A percentile compares a stretch with the other conserved stretches of the same genome.
Evolutionary conservation across 129 eudicot species (phyloP).

Genomic region (Ambrosia artemisiifolia): DNA sequence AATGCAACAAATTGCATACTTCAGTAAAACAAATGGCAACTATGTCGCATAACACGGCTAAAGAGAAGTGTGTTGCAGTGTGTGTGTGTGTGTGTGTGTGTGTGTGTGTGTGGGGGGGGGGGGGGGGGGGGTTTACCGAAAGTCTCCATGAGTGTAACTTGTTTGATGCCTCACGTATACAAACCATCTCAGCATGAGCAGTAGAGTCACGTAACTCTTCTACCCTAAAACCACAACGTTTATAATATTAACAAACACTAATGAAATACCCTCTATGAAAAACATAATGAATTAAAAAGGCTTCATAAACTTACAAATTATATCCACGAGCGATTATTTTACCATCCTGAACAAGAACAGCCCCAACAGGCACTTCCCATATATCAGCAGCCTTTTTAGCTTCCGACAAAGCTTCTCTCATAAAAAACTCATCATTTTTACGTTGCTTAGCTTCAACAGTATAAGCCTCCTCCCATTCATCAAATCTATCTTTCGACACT

Average conservation of each 20-base stretch:
- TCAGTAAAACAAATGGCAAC: neutral
- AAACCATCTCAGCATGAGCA: constrained; percentile 96
- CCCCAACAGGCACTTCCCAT: constrained; percentile 99
- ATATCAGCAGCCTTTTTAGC: constrained; percentile 90
- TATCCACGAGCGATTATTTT: constrained; percentile 86
- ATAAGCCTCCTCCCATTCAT: constrained; percentile 95
- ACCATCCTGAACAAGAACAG: constrained; percentile 86
- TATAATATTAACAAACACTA: neutral
- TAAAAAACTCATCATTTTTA: constrained; percentile 69
- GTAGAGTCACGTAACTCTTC: constrained; percentile 96
- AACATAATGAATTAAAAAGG: constrained; percentile 1
- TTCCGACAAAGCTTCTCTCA: constrained; percentile 88
- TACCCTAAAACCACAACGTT: constrained; percentile 51
- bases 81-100: too few species aligned
- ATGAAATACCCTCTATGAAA: neutral
- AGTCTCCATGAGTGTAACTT: constrained; percentile 88
- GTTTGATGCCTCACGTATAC: constrained; percentile 90
- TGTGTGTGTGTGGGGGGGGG: neutral
- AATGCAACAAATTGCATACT: constrained; percentile 2
- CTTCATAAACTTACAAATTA: constrained; percentile 64
- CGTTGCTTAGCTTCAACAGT: constrained; percentile 65
- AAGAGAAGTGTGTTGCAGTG: neutral
- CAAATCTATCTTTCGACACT: constrained; percentile 61
- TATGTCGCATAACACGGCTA: neutral
- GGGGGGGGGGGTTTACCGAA: constrained; percentile 38